Evolutionary conservation across 108 stramenopile species (phyloP).

Genomic region (Nitzschia inconspicua): DNA sequence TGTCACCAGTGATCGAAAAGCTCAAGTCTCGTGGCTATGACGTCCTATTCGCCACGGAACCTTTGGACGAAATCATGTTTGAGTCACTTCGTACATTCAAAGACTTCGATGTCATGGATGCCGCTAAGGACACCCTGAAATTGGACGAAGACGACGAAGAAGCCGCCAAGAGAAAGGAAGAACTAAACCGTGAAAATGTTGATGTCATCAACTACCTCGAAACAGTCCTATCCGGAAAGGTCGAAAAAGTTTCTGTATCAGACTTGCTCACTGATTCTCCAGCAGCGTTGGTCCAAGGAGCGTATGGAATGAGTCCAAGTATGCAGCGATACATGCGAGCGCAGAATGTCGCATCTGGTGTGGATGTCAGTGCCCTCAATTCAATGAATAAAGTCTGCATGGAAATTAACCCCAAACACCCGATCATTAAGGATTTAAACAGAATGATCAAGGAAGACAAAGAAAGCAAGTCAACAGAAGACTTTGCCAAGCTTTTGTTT

Average conservation of each 20-base stretch:
- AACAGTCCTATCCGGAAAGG: conserved; percentile 68
- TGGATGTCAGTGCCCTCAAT: conserved; percentile 54
- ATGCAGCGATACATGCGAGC: conserved; percentile 98
- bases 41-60: conserved; percentile 91
- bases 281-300: conserved; percentile 91
- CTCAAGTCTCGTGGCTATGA: conserved; percentile 85
- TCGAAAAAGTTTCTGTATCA: conserved; percentile 89
- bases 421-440: conserved; percentile 82
- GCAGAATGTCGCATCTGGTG: conserved; percentile 89
- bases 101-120: conserved; percentile 83
- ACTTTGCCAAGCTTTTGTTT: conserved; percentile 81
- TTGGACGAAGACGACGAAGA: conserved; percentile 87
- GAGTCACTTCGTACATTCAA: conserved; percentile 85
- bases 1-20: conserved; percentile 93
- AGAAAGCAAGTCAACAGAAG: conserved; percentile 61
- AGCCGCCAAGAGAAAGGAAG: conserved; percentile 88
- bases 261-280: conserved; percentile 83
- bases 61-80: conserved; percentile 96
- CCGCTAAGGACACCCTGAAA: conserved; percentile 87
- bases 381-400: conserved; percentile 86
- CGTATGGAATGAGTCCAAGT: conserved; percentile 96
- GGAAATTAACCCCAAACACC: conserved; percentile 95
- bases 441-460: conserved; percentile 56
- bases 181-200: conserved; percentile 57
- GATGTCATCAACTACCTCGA: conserved; percentile 82